These are phyloP conservation scores for Saturnispora galanensis DNA, from an alignment of 805 yeast species.

Conservation along the genomic window DNA sequence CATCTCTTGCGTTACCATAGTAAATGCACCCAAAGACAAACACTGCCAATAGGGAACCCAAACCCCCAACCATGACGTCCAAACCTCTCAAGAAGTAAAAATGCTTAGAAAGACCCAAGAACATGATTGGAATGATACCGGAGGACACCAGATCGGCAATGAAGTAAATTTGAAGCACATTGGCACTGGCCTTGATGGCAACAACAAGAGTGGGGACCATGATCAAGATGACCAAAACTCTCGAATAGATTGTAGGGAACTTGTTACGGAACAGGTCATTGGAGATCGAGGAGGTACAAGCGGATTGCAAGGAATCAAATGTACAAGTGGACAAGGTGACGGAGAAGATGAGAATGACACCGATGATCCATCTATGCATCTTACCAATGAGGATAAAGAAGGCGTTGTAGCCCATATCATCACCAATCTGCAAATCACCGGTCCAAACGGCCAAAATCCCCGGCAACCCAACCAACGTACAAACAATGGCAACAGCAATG, in stretches of 20 bases:
- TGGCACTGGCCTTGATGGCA: conserved; percentile 71
- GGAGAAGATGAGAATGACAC: conserved; percentile 67
- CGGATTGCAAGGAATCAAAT: conserved; percentile 81
- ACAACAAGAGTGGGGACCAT: conserved; percentile 86
- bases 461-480: conserved; percentile 67
- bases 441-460: conserved; percentile 92
- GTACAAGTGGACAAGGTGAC: conserved; percentile 77
- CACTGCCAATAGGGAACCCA: conserved; percentile 72
- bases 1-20: conserved; percentile 61
- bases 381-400: conserved; percentile 60
- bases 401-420: conserved; percentile 53
- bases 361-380: conserved; percentile 82
- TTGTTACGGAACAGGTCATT: conserved; percentile 85
- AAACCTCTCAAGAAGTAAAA: conserved; percentile 67
- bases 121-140: conserved; percentile 73
- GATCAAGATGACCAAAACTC: conserved; percentile 60
- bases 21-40: conserved; percentile 80
- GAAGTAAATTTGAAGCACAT: conserved; percentile 75
- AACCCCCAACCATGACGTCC: conserved; percentile 76
- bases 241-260: conserved; percentile 52
- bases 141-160: conserved; percentile 88
- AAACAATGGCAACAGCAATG: conserved; percentile 49
- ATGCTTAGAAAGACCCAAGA: conserved; percentile 61
- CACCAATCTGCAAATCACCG: conserved; percentile 46
- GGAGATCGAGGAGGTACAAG: conserved; percentile 78